Percentiles rank a stretch among this genome's conserved stretches.
These are phyloP conservation scores for Dichotomopilus funicola DNA, from an alignment of 2,329 filamentous ascomycete genomes.

Conservation along the genomic window DNA sequence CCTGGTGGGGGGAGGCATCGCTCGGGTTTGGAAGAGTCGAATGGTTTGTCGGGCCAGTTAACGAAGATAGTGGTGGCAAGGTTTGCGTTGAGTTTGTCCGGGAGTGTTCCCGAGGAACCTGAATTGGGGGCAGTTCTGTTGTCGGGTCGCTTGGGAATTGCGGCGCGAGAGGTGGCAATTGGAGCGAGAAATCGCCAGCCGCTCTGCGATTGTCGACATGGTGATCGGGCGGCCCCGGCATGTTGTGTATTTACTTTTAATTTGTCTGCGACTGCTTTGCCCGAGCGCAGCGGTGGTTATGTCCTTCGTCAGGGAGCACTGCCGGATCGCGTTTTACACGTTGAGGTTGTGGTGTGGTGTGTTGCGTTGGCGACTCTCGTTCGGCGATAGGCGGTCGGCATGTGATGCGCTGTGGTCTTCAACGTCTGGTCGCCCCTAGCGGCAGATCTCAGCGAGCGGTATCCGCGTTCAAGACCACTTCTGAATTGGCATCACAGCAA, in stretches of 20 bases:
- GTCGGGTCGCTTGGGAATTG: constrained; percentile 30
- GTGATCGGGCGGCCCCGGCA: background rate
- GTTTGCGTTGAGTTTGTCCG: constrained; percentile 25
- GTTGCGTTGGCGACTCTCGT: constrained; percentile 10
- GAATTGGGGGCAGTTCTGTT: constrained; percentile 40
- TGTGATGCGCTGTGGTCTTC: constrained; percentile 41
- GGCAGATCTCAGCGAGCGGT: constrained; percentile 10
- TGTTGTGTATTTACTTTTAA: too few relatives aligned
- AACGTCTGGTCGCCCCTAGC: background rate
- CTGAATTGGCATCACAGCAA: background rate
- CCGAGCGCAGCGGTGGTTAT: background rate
- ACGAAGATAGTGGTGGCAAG: constrained; percentile 38
- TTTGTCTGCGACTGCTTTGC: background rate
- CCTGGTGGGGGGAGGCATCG: constrained; percentile 2
- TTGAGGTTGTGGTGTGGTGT: background rate
- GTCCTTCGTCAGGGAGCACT: too few relatives aligned
- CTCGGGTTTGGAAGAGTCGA: constrained; percentile 17
- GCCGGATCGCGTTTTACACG: too few relatives aligned
- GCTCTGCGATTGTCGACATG: background rate
- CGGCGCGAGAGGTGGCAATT: constrained; percentile 19
- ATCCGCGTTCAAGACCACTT: constrained; percentile 9
- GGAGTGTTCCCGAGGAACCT: constrained; percentile 25
- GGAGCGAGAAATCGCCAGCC: constrained; percentile 9
- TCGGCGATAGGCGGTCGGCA: constrained; percentile 31
- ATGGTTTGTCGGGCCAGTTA: constrained; percentile 30